phyloP scores from a whole-genome alignment of 2,329 filamentous ascomycete species.

The Fusarium sp. region DNA sequence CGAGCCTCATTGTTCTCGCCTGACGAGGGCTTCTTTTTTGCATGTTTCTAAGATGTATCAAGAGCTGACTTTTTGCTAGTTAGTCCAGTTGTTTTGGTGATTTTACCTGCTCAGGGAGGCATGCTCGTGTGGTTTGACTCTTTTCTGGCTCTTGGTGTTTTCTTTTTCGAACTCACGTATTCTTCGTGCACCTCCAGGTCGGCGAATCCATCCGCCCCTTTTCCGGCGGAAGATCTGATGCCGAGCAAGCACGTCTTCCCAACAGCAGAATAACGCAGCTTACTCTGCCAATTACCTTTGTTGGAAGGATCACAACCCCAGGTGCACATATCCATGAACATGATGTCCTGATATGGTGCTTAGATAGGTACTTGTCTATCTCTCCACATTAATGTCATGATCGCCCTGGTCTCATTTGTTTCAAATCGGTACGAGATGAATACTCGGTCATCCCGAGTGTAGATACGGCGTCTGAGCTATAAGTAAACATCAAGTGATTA shows the following conservation, averaged over 20 bases:
- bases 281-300: too few relatives aligned
- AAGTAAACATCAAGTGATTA: too few relatives aligned
- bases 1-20: constrained; percentile 4
- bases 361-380: too few relatives aligned
- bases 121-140: not conserved
- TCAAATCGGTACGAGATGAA: too few relatives aligned
- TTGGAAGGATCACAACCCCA: too few relatives aligned
- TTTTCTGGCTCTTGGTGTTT: not conserved
- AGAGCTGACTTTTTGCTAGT: not conserved
- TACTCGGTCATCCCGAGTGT: too few relatives aligned
- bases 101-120: not conserved
- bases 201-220: not conserved
- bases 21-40: not conserved
- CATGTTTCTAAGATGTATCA: not conserved
- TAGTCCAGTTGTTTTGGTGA: not conserved
- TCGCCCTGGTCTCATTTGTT: too few relatives aligned
- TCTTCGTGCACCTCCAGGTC: not conserved
- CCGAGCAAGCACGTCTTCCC: not conserved
- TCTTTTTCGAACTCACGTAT: not conserved
- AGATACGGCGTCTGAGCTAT: too few relatives aligned
- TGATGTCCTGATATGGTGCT: too few relatives aligned
- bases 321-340: too few relatives aligned
- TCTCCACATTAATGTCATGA: too few relatives aligned
- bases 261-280: not conserved
- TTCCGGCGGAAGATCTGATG: not conserved